Evolutionary conservation across 176 grass and related monocot genomes (phyloP).

Genomic region (Aegilops longissima): DNA sequence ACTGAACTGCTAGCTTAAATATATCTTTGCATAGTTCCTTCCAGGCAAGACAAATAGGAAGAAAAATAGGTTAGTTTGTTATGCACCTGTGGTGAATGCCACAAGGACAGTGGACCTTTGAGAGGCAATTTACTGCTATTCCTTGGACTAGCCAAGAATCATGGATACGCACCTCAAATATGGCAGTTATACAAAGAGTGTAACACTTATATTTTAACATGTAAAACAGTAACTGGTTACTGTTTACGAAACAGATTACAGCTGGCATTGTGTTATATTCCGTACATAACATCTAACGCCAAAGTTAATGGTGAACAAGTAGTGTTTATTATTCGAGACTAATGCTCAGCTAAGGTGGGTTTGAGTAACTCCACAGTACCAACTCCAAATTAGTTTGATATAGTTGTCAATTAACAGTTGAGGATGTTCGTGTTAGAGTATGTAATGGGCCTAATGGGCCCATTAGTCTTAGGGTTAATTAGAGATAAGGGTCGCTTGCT

Average conservation of each 20-base stretch:
- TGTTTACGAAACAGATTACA: background rate
- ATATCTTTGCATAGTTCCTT: slow-evolving; percentile 7
- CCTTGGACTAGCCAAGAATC: background rate
- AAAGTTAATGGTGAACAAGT: slow-evolving; percentile 13
- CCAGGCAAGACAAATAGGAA: slow-evolving; percentile 7
- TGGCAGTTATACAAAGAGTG: background rate
- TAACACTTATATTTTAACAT: background rate
- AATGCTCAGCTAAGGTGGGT: background rate
- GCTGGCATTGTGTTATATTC: background rate
- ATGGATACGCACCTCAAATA: slow-evolving; percentile 4
- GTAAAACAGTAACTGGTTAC: slow-evolving; percentile 5
- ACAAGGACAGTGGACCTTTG: slow-evolving; percentile 1
- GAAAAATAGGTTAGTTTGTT: slow-evolving; percentile 3
- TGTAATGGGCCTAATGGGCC: no score
- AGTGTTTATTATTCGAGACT: background rate
- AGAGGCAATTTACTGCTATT: slow-evolving; percentile 1
- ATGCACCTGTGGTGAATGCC: background rate
- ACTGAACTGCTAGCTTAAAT: slow-evolving; percentile 10
- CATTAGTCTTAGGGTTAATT: no score
- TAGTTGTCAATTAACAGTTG: background rate
- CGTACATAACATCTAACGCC: background rate
- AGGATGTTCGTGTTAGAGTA: background rate
- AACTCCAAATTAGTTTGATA: slow-evolving; percentile 8
- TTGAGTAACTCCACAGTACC: background rate
- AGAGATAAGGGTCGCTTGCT: no score